phyloP scores from a whole-genome alignment of 2,329 filamentous ascomycete species.

The Botryotinia narcissicola region DNA sequence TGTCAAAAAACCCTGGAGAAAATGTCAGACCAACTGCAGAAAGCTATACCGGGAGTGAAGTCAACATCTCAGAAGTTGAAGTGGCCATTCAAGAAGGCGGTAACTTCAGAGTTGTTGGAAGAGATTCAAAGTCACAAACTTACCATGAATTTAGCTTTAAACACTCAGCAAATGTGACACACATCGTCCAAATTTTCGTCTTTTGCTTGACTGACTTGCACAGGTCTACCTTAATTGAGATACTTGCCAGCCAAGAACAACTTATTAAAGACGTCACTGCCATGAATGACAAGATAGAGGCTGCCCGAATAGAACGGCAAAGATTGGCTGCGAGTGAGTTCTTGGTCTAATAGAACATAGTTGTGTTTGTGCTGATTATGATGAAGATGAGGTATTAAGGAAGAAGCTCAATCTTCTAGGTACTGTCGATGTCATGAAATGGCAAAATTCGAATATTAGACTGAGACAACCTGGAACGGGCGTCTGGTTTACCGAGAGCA shows the following conservation, averaged over 20 bases:
- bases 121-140: constrained; percentile 27
- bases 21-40: constrained; percentile 19
- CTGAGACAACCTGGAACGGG: constrained; percentile 27
- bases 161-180: constrained; percentile 22
- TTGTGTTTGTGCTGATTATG: not conserved
- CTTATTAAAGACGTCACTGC: not conserved
- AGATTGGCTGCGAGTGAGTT: not conserved
- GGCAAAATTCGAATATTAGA: constrained; percentile 21
- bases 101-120: constrained; percentile 16
- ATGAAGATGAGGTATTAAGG: constrained; percentile 9
- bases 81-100: constrained; percentile 25
- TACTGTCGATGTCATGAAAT: constrained; percentile 18
- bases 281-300: not conserved
- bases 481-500: constrained; percentile 28
- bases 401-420: constrained; percentile 21
- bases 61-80: constrained; percentile 16
- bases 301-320: not conserved
- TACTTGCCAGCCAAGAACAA: constrained; percentile 9
- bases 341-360: not conserved
- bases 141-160: constrained; percentile 25
- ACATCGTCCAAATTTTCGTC: not conserved
- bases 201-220: not conserved
- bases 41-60: not conserved
- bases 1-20: constrained; percentile 24
- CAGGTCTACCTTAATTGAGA: constrained; percentile 8